Conservation (phyloP, 2,329 filamentous ascomycete genomes). For the Tolypocladium inflatum region DNA sequence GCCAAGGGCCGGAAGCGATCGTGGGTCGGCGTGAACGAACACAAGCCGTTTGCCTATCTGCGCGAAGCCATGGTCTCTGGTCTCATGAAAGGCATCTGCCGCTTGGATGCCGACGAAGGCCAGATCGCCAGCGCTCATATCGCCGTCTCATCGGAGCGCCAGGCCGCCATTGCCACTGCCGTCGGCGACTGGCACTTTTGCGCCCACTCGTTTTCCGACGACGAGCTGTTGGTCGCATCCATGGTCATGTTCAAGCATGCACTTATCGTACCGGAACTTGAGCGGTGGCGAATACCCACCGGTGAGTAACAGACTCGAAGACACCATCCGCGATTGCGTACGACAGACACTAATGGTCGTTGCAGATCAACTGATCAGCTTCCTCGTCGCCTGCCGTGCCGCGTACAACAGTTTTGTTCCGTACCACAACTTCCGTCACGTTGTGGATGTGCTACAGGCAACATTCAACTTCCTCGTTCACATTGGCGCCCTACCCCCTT, state of each 20-base stretch:
- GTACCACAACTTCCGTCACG: conserved; percentile 97
- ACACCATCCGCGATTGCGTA: neutral
- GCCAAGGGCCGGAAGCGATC: conserved; percentile 75
- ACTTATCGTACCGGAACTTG: conserved; percentile 69
- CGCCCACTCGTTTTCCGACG: conserved; percentile 80
- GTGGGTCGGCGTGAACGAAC: conserved; percentile 81
- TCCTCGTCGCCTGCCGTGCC: conserved; percentile 77
- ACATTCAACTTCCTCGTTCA: conserved; percentile 82
- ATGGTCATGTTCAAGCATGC: conserved; percentile 85
- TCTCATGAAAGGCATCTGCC: conserved; percentile 83
- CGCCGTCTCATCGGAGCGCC: conserved; percentile 55
- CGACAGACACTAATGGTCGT: conserved; percentile 26
- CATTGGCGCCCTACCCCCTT: conserved; percentile 66
- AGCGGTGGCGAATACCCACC: conserved; percentile 68
- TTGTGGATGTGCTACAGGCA: conserved; percentile 90
- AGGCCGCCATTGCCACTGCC: conserved; percentile 54
- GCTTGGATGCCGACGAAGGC: conserved; percentile 53
- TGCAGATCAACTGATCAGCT: conserved; percentile 70
- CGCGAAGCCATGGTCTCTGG: conserved; percentile 89
- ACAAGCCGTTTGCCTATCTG: conserved; percentile 81
- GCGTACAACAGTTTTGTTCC: conserved; percentile 97
- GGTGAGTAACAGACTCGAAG: conserved; percentile 42
- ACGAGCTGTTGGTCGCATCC: conserved; percentile 81
- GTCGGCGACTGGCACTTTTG: conserved; percentile 81
- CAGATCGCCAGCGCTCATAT: conserved; percentile 56